These are phyloP conservation scores for Dothistroma pini DNA, from an alignment of 2,329 filamentous ascomycete genomes.

Conservation along the genomic window DNA sequence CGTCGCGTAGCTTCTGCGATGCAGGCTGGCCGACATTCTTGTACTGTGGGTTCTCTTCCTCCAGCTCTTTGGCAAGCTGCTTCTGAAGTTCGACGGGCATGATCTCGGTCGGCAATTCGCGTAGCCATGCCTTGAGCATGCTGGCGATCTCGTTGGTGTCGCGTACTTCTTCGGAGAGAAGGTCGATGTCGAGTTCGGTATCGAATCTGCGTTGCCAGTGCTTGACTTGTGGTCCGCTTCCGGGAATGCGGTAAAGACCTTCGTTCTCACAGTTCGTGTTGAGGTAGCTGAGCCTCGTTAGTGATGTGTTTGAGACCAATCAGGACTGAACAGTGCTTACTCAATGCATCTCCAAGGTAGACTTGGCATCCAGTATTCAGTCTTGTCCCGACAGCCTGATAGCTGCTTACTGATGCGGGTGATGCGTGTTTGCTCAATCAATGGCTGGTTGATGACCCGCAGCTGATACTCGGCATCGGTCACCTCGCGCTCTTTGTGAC, in stretches of 20 bases:
- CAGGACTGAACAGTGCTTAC: conserved; percentile 40
- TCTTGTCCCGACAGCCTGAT: conserved; percentile 87
- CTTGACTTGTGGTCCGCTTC: conserved; percentile 84
- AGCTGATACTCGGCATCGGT: conserved; percentile 79
- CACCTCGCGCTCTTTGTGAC: conserved; percentile 55
- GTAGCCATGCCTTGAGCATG: conserved; percentile 93
- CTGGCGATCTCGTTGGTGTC: conserved; percentile 97
- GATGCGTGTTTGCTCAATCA: conserved; percentile 83
- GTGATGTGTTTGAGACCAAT: background rate
- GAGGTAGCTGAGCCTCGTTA: conserved; percentile 58
- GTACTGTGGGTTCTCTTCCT: conserved; percentile 72
- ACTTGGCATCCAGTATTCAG: conserved; percentile 98
- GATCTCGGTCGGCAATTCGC: conserved; percentile 89
- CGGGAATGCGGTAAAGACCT: conserved; percentile 87
- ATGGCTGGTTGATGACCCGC: conserved; percentile 78
- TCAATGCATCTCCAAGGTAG: conserved; percentile 95
- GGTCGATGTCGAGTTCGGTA: conserved; percentile 78
- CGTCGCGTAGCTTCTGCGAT: conserved; percentile 81
- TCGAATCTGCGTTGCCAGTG: conserved; percentile 88
- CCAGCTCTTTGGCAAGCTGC: conserved; percentile 73
- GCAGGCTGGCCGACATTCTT: conserved; percentile 57
- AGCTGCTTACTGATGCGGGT: conserved; percentile 88
- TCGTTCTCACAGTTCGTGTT: conserved; percentile 95
- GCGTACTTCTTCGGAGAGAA: conserved; percentile 84
- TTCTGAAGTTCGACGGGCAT: conserved; percentile 83